Base-by-base conservation (phyloP, 352 stramenopile genomes). In the Phytophthora crassamura region DNA sequence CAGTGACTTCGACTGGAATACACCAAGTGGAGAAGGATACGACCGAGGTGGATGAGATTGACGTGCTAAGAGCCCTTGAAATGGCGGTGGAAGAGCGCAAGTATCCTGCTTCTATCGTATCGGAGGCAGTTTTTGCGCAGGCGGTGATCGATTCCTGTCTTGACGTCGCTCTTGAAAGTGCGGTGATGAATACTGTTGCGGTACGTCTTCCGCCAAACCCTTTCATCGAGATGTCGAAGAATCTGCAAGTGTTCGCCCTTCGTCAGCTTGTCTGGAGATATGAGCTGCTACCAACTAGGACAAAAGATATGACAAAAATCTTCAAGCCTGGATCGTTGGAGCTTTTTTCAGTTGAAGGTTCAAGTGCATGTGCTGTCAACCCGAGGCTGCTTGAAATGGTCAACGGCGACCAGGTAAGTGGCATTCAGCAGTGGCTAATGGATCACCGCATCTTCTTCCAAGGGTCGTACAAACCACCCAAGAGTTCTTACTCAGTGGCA, bases 151-250 rank as follows among this genome's bases (percentile, higher is more conserved):
- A 87, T 18, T 81, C 68, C 0, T 72, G 64, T 8, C 40, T 86
- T 28, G 80, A 87, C 32, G 39, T 84, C 2, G 77, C 80, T 6
- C 62, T 87, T 9, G 80, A 87, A 60, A 82, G 75, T 28, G 72
- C 80, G 0, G 70, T 86, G 22, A 82, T 82, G 61, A 80, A 76
- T 28, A 77, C 74, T 18, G 69, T 89, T 4, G 68, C 69, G 10
- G 57, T 68, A 34, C 45, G 59, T 7, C 67, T 87, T 25, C 73
- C 78, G 2, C 75, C 80, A 28, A 87, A 89, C 22, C 77, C 80
- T 9, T 87, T 84, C 40, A 55, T 86, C 30, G 50, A 70, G 7
- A 55, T 89, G 22, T 79, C 77, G 2, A 50, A 15, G 1, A 49
- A 77, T 11, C 11, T 87, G 4, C 73, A 80, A 16, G 66, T 63